These are phyloP conservation scores for Pachysandra terminalis DNA, from an alignment of 164 flowering plant genomes.

Conservation along the genomic window DNA sequence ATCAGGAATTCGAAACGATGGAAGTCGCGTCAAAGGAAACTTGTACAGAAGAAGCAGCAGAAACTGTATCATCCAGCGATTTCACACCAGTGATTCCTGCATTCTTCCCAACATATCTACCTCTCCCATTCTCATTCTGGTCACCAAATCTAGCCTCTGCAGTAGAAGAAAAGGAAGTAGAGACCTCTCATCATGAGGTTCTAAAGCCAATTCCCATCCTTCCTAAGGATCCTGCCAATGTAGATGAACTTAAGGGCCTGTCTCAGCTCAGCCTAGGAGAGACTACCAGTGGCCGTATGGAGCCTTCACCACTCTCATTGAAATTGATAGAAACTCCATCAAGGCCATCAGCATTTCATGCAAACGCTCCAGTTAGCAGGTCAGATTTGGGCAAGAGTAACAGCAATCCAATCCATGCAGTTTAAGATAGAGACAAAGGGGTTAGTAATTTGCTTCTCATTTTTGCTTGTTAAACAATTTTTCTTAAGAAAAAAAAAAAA, in stretches of 20 bases:
- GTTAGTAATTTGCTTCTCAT: not conserved
- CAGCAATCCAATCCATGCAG: constrained; percentile 33
- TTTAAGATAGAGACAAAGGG: constrained; percentile 15
- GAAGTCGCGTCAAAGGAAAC: no score
- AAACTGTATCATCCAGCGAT: no score
- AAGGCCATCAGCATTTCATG: constrained; percentile 56
- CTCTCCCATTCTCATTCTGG: constrained; percentile 34
- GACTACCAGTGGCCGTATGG: constrained; percentile 15
- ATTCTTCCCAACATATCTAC: no score
- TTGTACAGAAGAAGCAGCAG: no score
- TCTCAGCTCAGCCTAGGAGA: constrained; percentile 50
- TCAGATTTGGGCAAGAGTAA: constrained; percentile 34
- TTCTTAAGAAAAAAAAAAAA: no score
- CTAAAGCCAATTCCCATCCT: constrained; percentile 47
- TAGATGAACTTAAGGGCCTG: constrained; percentile 59
- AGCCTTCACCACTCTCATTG: constrained; percentile 39
- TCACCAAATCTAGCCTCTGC: constrained; percentile 21
- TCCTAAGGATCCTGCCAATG: constrained; percentile 50
- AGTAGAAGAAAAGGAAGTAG: constrained; percentile 25
- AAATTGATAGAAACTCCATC: constrained; percentile 43
- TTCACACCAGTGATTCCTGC: no score
- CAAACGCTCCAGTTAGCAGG: constrained; percentile 29
- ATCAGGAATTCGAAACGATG: no score
- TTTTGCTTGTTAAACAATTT: no score
- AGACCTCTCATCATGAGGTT: constrained; percentile 40